Percentiles rank a stretch among this genome's conserved stretches.
Evolutionary conservation across 2,329 filamentous ascomycete genomes (phyloP).

Genomic region (Magnaporthiopsis incrustans): DNA sequence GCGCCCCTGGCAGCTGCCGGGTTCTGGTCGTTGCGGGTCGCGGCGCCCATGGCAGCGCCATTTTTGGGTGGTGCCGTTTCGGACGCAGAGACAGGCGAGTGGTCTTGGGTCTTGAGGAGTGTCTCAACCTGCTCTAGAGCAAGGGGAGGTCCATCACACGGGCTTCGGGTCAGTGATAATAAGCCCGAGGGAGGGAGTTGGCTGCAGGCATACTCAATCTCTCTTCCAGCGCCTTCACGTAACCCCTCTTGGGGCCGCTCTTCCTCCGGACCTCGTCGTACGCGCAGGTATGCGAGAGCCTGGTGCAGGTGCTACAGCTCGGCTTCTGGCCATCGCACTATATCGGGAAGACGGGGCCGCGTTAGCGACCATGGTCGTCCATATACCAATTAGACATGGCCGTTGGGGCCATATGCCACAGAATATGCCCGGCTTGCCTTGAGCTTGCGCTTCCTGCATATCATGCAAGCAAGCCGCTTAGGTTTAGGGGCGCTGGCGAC

Average conservation of each 20-base stretch:
- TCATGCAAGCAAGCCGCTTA: conserved; percentile 92
- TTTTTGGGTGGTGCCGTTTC: background rate
- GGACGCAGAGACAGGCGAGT: conserved; percentile 21
- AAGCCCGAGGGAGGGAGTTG: background rate
- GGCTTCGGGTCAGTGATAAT: background rate
- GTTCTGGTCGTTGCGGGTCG: conserved; percentile 25
- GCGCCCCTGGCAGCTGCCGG: conserved; percentile 16
- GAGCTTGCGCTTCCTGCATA: conserved; percentile 87
- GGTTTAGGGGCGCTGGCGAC: conserved; percentile 60
- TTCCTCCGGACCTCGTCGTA: conserved; percentile 92
- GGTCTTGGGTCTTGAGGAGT: conserved; percentile 72
- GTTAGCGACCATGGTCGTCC: background rate
- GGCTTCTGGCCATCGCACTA: conserved; percentile 74
- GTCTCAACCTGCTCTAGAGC: conserved; percentile 82
- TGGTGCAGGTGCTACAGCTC: conserved; percentile 79
- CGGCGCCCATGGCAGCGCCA: conserved; percentile 20
- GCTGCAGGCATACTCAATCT: conserved; percentile 61
- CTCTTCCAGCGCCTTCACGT: conserved; percentile 90
- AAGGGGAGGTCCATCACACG: background rate
- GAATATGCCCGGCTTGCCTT: conserved; percentile 28
- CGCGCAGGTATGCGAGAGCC: conserved; percentile 78
- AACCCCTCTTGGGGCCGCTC: conserved; percentile 88
- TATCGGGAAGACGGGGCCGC: background rate
- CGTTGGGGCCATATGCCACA: too few species aligned
- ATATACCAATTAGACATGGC: too few species aligned